Base-by-base conservation (phyloP, 768 basidiomycete species). In the Suillus placidus region DNA sequence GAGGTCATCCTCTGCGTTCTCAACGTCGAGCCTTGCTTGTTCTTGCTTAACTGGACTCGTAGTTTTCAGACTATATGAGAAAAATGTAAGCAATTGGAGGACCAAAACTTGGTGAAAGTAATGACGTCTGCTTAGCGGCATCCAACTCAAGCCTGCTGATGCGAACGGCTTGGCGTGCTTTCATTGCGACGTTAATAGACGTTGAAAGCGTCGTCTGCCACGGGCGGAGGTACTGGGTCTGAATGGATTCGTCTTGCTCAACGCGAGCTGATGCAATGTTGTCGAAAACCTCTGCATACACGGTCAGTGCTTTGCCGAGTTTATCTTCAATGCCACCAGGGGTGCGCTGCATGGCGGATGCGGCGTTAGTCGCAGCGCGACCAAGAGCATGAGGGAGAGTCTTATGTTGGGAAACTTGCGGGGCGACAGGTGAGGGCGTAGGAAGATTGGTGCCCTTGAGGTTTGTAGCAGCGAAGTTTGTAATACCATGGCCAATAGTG, bases 321-420 rank as follows among this genome's bases (percentile, higher is more conserved):
- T 89, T 87, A 70, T 93, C 89, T 1, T 87, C 84, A 1, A 81
- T 78, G 32, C 80, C 82, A 6, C 82, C 78, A 34, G 83, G 82
- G 1, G 81, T 80, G 3, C 70, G 67, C n/a, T 80, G 78, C 37
- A 91, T 72, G 13, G 80, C 77, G 6, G 75, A 75, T 3, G 88
- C 84, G 0, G 88, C 92, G 10, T 80, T 73, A 43, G 87, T 84
- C 0, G 95, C 88, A 0, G 96, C 90, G 60, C 97, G 91, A 23
- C 89, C 85, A 61, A 99, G 86, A 0, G 97, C 97, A 71, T 99
- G 97, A 0, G 97, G 94, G 61, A 99, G 90, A 0, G 97, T 99
- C 88, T 99, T 99, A 83, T 95, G 95, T 71, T 90, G 90, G 34
- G 80, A 74, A 3, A 81, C 79, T 30, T 86, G 83, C 2, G 87